These are phyloP conservation scores for Nakazawaea laoshanensis DNA, from an alignment of 805 yeast genomes.

Conservation along the genomic window DNA sequence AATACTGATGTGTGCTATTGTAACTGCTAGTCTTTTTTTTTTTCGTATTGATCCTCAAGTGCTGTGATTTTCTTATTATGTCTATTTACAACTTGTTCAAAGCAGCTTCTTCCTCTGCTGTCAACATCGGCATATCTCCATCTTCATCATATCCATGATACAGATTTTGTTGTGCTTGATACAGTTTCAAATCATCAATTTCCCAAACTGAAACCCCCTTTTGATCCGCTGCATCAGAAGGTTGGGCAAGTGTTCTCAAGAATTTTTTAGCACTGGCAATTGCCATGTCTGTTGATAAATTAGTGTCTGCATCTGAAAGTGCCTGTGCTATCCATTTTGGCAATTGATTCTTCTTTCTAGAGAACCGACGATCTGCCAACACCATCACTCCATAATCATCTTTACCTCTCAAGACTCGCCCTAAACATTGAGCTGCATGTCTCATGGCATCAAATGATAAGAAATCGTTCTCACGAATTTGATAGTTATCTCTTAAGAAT, in stretches of 20 bases:
- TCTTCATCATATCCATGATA: constrained; percentile 31
- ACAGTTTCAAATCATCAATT: constrained; percentile 49
- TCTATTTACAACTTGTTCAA: constrained; percentile 8
- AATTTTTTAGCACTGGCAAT: constrained; percentile 90
- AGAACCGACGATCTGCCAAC: constrained; percentile 87
- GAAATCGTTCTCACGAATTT: constrained; percentile 89
- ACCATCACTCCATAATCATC: constrained; percentile 99
- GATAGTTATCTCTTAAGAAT: constrained; percentile 85
- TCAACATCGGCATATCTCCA: constrained; percentile 15
- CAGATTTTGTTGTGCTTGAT: constrained; percentile 44
- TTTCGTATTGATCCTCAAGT: neutral
- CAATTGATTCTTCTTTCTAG: constrained; percentile 75
- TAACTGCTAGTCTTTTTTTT: constrained; percentile 12
- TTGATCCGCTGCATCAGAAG: constrained; percentile 79
- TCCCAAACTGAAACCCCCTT: constrained; percentile 96
- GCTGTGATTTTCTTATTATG: neutral
- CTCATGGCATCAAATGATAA: constrained; percentile 98
- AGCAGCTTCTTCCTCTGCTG: constrained; percentile 14
- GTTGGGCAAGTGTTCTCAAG: constrained; percentile 89
- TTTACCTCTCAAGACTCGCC: constrained; percentile 94
- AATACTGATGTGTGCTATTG: constrained; percentile 8
- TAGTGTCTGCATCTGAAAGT: constrained; percentile 81
- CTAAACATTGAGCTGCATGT: constrained; percentile 98
- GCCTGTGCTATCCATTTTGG: constrained; percentile 99
- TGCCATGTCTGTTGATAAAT: constrained; percentile 95